Percentiles rank a stretch among this genome's conserved stretches.
phyloP scores from a whole-genome alignment of 225 moss, liverwort and hornwort species.

The Ulota crispa region DNA sequence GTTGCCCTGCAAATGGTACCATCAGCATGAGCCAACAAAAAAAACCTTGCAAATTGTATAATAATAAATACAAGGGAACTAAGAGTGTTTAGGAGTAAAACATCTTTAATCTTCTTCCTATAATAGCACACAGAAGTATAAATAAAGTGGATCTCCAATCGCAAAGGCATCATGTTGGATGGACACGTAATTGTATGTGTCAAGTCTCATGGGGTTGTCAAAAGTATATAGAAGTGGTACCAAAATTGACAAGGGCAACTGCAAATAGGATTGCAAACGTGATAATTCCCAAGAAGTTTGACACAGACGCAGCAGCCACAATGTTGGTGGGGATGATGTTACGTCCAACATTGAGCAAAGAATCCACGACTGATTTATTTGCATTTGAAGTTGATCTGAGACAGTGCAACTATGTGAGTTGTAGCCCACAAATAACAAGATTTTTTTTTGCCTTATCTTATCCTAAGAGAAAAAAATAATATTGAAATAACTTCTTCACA shows the following conservation, averaged over 20 bases:
- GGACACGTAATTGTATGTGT: too few relatives aligned
- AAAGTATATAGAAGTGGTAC: conserved; percentile 34
- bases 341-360: conserved; percentile 83
- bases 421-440: neutral
- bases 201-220: neutral
- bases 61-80: neutral
- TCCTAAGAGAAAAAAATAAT: neutral
- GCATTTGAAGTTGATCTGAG: conserved; percentile 28
- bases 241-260: conserved; percentile 54
- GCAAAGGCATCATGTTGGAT: neutral
- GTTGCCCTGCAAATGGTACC: conserved; percentile 49
- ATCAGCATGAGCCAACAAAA: neutral
- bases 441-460: too few relatives aligned
- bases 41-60: neutral
- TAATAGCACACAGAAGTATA: neutral
- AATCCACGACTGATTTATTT: conserved; percentile 65
- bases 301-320: conserved; percentile 54
- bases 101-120: neutral
- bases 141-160: neutral
- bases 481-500: neutral
- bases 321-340: conserved; percentile 69
- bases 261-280: conserved; percentile 75
- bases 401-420: conserved; percentile 5
- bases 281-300: conserved; percentile 77
- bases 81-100: neutral